Base-by-base conservation (phyloP, 2,329 filamentous ascomycete species). In the Hypoxylon sp. region DNA sequence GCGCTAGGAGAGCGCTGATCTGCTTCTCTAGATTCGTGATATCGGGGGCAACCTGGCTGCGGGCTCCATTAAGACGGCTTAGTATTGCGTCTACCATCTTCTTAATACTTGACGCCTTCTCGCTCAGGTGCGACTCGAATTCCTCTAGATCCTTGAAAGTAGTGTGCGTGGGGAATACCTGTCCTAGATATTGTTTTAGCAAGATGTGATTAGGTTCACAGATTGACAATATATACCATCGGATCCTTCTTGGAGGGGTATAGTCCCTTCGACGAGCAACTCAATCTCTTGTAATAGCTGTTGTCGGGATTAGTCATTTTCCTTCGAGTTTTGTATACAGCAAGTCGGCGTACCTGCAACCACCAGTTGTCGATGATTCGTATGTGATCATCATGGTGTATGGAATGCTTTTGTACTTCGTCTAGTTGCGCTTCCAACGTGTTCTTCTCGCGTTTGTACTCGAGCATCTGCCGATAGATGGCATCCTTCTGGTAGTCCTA, bases 391-490 rank as follows among this genome's bases (percentile, higher is more conserved):
- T 98, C 94, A 82, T 98, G 94, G 81, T 96, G 90, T 70, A 88
- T 86, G 31, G 92, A 89, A 77, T 90, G 88, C 79, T 94, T 94
- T 72, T 92, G 89, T 70, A 97, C 84, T 72, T 97, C 92, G 77
- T 91, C 91, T 69, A 98, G 85, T 77, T 93, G 92, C 65, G 89
- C 85, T 83, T 98, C 95, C 70, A 97, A 84, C 44, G 92, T 92
- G 64, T 88, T 86, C 79, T 94, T 95, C 79, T 97, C 94, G 75
- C 96, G 91, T 82, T 97, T 97, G 82, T 97, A 98, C 82, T 98
- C 96, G 79, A 94, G 93, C 94, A 99, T 97, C 83, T 98, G 95
- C 65, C 97, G 93, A 77, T 93, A 91, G 79, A 99, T 97, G 72
- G 96, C 96, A 84, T 97, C 96, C 83, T 98, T 99, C 82, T 95